phyloP scores from a whole-genome alignment of 2,329 filamentous ascomycete genomes.

The Diplodia mutila region DNA sequence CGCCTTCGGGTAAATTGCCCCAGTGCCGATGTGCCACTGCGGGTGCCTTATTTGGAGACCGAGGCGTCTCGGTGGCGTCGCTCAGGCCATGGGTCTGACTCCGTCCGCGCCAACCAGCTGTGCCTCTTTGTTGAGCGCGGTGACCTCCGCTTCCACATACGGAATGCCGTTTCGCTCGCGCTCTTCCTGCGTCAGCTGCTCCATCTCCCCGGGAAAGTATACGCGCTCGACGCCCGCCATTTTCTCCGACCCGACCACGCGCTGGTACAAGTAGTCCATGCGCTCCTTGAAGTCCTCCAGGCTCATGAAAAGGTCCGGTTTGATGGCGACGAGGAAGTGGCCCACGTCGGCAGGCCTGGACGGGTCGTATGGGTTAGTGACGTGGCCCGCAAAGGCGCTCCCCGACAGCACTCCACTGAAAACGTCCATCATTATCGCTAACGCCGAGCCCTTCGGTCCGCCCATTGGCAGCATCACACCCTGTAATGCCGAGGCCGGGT shows the following conservation, averaged over 20 bases:
- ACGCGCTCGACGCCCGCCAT: slow-evolving; percentile 59
- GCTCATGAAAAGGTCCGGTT: slow-evolving; percentile 74
- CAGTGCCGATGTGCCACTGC: background rate
- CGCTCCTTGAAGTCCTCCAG: slow-evolving; percentile 69
- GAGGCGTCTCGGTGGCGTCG: slow-evolving; percentile 2
- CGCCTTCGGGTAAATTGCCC: background rate
- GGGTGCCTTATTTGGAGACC: background rate
- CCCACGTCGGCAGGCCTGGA: slow-evolving; percentile 71
- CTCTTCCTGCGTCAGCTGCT: slow-evolving; percentile 53
- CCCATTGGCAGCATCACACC: slow-evolving; percentile 88
- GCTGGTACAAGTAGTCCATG: slow-evolving; percentile 62
- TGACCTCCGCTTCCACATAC: slow-evolving; percentile 53
- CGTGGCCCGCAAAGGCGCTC: slow-evolving; percentile 76
- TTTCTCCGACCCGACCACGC: slow-evolving; percentile 58
- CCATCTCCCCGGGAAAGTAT: slow-evolving; percentile 62
- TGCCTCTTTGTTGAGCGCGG: slow-evolving; percentile 56
- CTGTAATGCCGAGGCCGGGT: slow-evolving; percentile 70
- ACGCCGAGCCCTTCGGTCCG: slow-evolving; percentile 76
- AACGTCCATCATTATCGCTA: slow-evolving; percentile 87
- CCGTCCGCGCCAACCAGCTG: slow-evolving; percentile 45
- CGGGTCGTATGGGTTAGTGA: slow-evolving; percentile 76
- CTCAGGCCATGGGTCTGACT: slow-evolving; percentile 25
- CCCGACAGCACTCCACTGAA: slow-evolving; percentile 80
- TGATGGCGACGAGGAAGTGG: slow-evolving; percentile 73
- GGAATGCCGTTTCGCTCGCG: slow-evolving; percentile 53